Evolutionary conservation across 192 early-diverging fungal species (phyloP), one percentile per base, ranked within the genome.

Genomic region (Backusella macrospora): DNA sequence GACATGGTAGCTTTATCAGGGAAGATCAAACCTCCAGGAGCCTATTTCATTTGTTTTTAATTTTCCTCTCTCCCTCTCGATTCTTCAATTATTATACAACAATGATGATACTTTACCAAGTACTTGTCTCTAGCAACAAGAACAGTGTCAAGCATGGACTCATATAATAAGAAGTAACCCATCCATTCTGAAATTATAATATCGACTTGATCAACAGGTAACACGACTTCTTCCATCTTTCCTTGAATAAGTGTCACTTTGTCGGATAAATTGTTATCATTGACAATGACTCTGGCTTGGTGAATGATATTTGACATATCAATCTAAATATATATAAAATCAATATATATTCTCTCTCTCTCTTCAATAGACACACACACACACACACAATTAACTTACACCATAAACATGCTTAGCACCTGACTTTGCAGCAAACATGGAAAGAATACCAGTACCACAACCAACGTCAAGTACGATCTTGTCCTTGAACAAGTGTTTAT

Each of bases 111-210:
- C n/a, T 40, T 62, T 62, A 72, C 70, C 81, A 97, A 89, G 76
- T 95, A 99, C 64, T 88, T 85, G 86, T 99, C 97, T 68, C 98
- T 89, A 14, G 98, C 98, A 68, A 96, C 90, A 45, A 99, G 86
- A 13, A 99, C 96, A 18, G 98, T 96, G 87, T 98, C 97, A 73
- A 99, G 88, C 98, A 99, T 99, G 80, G 94, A 92, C 86, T 99
- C 96, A 83, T 96, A 98, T 44, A 98, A 85, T 78, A 99, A 89
- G 77, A 94, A 96, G 85, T 99, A 99, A 21, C 98, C 98, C 98
- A 99, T 99, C 98, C 98, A 99, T 78, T 99, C 98, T 8, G 96
- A 97, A 70, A 99, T 96, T 68, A 99, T 99, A 73, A 99, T 98
- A 80, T 99, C 98, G 45, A 98, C 97, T 80, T 98, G 92, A 70